Base-by-base conservation (phyloP, 1,139 yeast genomes). In the Saccharomyces hybrid region DNA sequence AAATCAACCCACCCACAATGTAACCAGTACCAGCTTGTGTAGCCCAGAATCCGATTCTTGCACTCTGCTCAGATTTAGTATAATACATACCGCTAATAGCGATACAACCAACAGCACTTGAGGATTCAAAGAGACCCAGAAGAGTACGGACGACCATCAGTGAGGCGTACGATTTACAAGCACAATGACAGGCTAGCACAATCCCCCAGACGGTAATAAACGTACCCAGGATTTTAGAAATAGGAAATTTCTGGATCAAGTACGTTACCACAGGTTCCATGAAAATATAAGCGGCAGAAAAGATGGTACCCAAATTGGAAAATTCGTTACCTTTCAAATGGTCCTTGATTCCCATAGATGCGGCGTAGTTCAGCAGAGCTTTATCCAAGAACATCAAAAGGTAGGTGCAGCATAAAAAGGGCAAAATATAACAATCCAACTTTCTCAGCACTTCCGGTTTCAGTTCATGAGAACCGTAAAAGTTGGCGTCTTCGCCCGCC, bases 231-330 rank as follows among this genome's bases (percentile, higher is more conserved):
- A 75, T 74, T 62, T 79, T 82, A 1, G 81, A 82, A 16, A 82
- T 73, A 2, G 86, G 85, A 52, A 73, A 74, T 58, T 73, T 74
- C 64, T 83, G 83, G 47, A 83, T 68, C 26, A 81, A 63, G 61
- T 73, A 76, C 56, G 78, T 76, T 19, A 79, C 77, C 11, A 85
- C 78, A 21, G 80, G 75, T 51, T 81, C 80, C 38, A 86, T 85
- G 56, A 78, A 71, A 51, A 81, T 81, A 58, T 79, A 80, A 47
- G 78, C 70, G 3, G 76, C 78, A 52, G 75, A 73, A 65, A 84
- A 83, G 32, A 82, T 76, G 1, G 88, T 82, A n/a, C 83, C 80
- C 52, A 81, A 71, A 79, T 86, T 81, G 31, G 76, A 72, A 61
- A 75, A 78, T 53, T 76, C 73, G 50, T 72, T 66, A 4, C 76